phyloP scores from a whole-genome alignment of 805 yeast species.

The Phaffomyces thermotolerans region DNA sequence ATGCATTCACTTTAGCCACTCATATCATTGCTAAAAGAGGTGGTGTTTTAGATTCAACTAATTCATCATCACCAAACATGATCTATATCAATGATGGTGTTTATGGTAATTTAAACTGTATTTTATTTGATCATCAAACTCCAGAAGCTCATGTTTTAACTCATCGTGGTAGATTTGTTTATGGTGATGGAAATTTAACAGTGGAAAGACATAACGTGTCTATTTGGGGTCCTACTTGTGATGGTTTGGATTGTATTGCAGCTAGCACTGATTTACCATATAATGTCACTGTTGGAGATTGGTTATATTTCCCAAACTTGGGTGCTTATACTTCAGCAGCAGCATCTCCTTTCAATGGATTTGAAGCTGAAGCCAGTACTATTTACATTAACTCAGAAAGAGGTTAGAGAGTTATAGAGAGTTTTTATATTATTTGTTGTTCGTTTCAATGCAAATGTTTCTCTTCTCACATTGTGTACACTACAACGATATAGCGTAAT shows the following conservation, averaged over 20 bases:
- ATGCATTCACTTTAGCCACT: conserved; percentile 78
- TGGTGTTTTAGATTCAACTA: conserved; percentile 23
- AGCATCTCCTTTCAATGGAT: conserved; percentile 90
- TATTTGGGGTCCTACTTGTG: conserved; percentile 99
- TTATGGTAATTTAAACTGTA: conserved; percentile 92
- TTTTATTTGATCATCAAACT: conserved; percentile 83
- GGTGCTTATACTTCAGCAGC: conserved; percentile 96
- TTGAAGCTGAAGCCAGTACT: conserved; percentile 52
- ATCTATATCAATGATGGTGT: conserved; percentile 90
- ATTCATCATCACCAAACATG: conserved; percentile 44
- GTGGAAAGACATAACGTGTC: conserved; percentile 39
- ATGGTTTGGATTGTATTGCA: conserved; percentile 83
- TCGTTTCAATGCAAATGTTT: too few relatives aligned
- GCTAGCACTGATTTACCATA: conserved; percentile 43
- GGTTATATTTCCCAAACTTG: conserved; percentile 75
- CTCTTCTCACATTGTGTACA: too few relatives aligned
- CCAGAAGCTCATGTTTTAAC: conserved; percentile 65
- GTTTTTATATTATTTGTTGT: not conserved
- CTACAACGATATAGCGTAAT: too few relatives aligned
- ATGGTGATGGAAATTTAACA: conserved; percentile 19
- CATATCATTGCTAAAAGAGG: conserved; percentile 82
- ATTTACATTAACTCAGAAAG: conserved; percentile 48
- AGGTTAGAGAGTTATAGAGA: not conserved
- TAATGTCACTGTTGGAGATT: conserved; percentile 76
- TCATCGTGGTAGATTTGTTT: conserved; percentile 41